These are phyloP conservation scores for Cyberlindnera mrakii DNA, from an alignment of 805 yeast species.

Conservation along the genomic window DNA sequence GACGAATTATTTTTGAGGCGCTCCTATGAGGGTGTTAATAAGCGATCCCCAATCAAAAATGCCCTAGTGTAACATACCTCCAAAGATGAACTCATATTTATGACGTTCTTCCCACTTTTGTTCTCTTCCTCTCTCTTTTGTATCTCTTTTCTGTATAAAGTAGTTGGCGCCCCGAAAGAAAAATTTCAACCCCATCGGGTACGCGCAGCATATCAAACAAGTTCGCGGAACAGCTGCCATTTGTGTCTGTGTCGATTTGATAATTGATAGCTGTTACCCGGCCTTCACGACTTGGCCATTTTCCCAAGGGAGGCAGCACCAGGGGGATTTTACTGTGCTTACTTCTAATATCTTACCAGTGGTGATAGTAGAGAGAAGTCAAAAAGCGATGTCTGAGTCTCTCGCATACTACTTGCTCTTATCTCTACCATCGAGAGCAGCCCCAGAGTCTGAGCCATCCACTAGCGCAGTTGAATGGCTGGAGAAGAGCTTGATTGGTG, in stretches of 20 bases:
- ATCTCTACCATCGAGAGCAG: slow-evolving; percentile 48
- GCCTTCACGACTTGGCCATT: neutral
- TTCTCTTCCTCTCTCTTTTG: neutral
- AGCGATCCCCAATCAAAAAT: neutral
- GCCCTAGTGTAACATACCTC: slow-evolving; percentile 40
- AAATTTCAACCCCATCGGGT: slow-evolving; percentile 3
- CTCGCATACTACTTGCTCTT: slow-evolving; percentile 44
- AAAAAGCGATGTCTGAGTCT: slow-evolving; percentile 23
- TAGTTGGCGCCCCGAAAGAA: slow-evolving; percentile 1
- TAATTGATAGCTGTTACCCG: neutral
- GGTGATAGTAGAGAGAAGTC: no score
- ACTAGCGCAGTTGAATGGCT: slow-evolving; percentile 45
- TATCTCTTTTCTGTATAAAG: neutral
- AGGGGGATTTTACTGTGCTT: no score
- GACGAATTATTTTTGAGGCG: slow-evolving; percentile 71
- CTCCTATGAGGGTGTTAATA: slow-evolving; percentile 37
- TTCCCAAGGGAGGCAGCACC: no score
- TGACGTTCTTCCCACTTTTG: neutral
- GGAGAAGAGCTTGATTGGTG: slow-evolving; percentile 47
- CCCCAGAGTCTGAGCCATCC: slow-evolving; percentile 45
- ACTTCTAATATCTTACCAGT: no score
- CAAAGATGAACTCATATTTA: slow-evolving; percentile 47
- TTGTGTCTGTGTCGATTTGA: neutral
- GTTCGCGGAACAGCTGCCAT: slow-evolving; percentile 2
- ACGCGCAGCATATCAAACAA: slow-evolving; percentile 1